Evolutionary conservation across 202 grass and related monocot genomes (phyloP).

Genomic region (Bolboschoenoplectus hybrid): DNA sequence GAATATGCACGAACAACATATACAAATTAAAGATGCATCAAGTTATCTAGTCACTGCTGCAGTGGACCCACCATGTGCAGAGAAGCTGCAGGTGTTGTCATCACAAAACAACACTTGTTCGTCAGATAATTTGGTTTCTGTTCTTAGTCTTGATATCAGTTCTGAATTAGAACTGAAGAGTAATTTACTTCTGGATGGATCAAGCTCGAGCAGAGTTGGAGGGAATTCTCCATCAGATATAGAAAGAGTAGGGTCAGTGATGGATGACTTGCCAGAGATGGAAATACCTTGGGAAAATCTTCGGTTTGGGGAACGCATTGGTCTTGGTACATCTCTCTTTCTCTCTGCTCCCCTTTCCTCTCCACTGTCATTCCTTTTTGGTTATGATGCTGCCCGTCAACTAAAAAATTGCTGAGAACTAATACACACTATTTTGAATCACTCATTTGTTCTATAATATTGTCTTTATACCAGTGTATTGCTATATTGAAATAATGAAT

Average conservation of each 20-base stretch:
- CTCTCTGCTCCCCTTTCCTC: neutral
- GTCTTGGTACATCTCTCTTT: slow-evolving; percentile 68
- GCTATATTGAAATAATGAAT: slow-evolving; percentile 11
- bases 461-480: neutral
- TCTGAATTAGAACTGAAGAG: slow-evolving; percentile 38
- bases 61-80: slow-evolving; percentile 58
- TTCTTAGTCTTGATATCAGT: slow-evolving; percentile 44
- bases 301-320: slow-evolving; percentile 92
- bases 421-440: neutral
- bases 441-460: neutral
- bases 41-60: slow-evolving; percentile 59
- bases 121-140: slow-evolving; percentile 57
- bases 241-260: slow-evolving; percentile 66
- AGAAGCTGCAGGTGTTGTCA: slow-evolving; percentile 67
- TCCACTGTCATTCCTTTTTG: neutral
- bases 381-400: neutral
- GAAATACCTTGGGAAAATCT: slow-evolving; percentile 99
- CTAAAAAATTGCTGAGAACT: neutral
- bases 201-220: slow-evolving; percentile 43
- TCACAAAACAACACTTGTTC: slow-evolving; percentile 64
- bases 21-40: slow-evolving; percentile 63
- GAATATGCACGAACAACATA: slow-evolving; percentile 50
- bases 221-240: neutral
- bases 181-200: slow-evolving; percentile 49
- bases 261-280: slow-evolving; percentile 70